These are phyloP conservation scores for Apophysomyces sp. DNA, from an alignment of 371 early-diverging fungal genomes.

Conservation along the genomic window DNA sequence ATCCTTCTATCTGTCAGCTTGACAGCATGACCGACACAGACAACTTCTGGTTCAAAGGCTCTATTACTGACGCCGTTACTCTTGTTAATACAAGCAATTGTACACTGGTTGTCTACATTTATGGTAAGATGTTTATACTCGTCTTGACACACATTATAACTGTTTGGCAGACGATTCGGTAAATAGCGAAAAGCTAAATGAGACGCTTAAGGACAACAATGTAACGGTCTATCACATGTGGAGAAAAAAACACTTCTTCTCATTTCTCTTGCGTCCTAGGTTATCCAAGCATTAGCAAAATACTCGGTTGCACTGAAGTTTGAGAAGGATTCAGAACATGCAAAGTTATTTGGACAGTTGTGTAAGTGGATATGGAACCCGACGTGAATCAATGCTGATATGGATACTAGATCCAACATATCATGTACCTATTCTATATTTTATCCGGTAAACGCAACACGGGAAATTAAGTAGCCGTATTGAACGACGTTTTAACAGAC, in stretches of 20 bases:
- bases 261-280: not conserved
- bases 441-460: conserved; percentile 10
- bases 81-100: conserved; percentile 23
- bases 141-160: not conserved
- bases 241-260: not conserved
- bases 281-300: not conserved
- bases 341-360: conserved; percentile 23
- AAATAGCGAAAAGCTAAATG: conserved; percentile 6
- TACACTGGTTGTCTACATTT: conserved; percentile 19
- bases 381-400: not conserved
- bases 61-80: conserved; percentile 21
- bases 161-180: conserved; percentile 7
- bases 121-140: conserved; percentile 9
- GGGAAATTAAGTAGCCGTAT: not conserved
- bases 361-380: conserved; percentile 13
- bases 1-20: not conserved
- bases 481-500: not conserved
- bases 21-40: conserved; percentile 1
- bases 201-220: not conserved
- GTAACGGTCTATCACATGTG: not conserved
- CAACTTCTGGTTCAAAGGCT: conserved; percentile 23
- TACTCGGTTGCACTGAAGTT: conserved; percentile 15
- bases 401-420: conserved; percentile 13
- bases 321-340: conserved; percentile 21
- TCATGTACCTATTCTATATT: conserved; percentile 20